Evolutionary conservation across 805 yeast species (phyloP), one percentile per base, ranked within the genome.

Genomic region (Wickerhamiella azyma): DNA sequence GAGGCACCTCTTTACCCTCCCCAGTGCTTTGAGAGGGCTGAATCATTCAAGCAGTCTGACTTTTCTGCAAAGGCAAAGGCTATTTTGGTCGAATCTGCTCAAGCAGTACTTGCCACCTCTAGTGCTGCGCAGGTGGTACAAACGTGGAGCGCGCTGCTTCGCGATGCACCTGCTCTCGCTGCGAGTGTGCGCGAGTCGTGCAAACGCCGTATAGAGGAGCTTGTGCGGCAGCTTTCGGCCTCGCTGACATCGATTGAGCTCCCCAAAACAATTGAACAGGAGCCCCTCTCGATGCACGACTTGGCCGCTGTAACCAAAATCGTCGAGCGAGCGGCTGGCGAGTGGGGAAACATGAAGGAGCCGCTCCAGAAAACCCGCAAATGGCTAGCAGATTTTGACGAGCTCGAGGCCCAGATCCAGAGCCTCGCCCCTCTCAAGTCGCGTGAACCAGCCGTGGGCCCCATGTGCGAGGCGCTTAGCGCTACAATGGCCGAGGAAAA

Each of bases 1-100:
- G 26, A 41, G 13, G 18, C 24, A n/a, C 43, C 43, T 11, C 29
- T 41, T 3, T 41, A 41, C 16, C 43, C 43, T 5, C 18, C 18
- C 9, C 21, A 41, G 16, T 30, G 37, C 19, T 41, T 32, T 21
- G 4, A 16, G 11, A 36, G 11, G 19, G n/a, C 18, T 14, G 21
- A 4, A 2, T 3, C 37, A 19, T 21, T 13, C 16, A 26, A 41
- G 5, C n/a, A 21, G 37, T 2, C 11, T 1, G 38, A 30, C 24
- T 41, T 41, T 18, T 11, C 24, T 16, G 21, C 17, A 11, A 14
- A 26, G 8, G 43, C 43, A 7, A 9, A 32, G 18, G 21, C 10
- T 2, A 13, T 26, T 7, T 8, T 41, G 6, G n/a, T 11, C 16
- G 21, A 30, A 4, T 26, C 21, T 2, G 30, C 33, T 10, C n/a